Percentiles rank a stretch among this genome's conserved stretches.
These are phyloP conservation scores for Candida nonsorbophila DNA, from an alignment of 805 yeast genomes.

Conservation along the genomic window DNA sequence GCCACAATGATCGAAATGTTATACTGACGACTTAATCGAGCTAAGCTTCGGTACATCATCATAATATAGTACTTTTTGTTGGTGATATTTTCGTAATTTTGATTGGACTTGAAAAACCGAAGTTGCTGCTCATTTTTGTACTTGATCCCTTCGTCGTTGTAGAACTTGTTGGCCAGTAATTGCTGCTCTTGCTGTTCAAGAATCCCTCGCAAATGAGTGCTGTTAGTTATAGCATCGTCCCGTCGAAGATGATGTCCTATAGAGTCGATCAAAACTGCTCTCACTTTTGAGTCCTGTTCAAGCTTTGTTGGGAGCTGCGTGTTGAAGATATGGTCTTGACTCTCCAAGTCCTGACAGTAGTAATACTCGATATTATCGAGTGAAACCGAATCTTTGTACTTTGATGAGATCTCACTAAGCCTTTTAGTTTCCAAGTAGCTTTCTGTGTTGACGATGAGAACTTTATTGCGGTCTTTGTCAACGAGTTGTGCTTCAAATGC, in stretches of 20 bases:
- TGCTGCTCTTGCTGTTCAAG: constrained; percentile 14
- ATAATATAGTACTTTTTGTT: constrained; percentile 39
- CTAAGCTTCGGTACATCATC: constrained; percentile 42
- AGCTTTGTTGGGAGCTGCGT: constrained; percentile 62
- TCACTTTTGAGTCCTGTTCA: constrained; percentile 14
- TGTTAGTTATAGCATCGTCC: constrained; percentile 37
- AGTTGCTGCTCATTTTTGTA: constrained; percentile 12
- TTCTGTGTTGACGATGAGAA: constrained; percentile 78
- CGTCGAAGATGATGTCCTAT: constrained; percentile 76
- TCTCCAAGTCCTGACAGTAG: constrained; percentile 62
- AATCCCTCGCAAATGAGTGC: constrained; percentile 24
- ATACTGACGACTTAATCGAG: constrained; percentile 41
- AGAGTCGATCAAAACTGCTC: constrained; percentile 69
- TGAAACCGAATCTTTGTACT: constrained; percentile 7
- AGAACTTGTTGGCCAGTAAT: constrained; percentile 4
- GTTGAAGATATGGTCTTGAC: constrained; percentile 65
- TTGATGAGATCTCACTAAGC: constrained; percentile 26
- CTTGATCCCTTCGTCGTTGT: constrained; percentile 10
- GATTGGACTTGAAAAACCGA: constrained; percentile 14
- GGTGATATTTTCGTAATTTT: constrained; percentile 23
- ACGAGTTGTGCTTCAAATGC: constrained; percentile 48
- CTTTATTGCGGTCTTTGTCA: constrained; percentile 6
- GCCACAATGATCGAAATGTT: constrained; percentile 62
- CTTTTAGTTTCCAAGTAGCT: constrained; percentile 64
- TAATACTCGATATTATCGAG: constrained; percentile 35